Percentiles rank a stretch among this genome's conserved stretches.
Conservation (phyloP, 208 protist species). For the Trypanosoma lewisi region DNA sequence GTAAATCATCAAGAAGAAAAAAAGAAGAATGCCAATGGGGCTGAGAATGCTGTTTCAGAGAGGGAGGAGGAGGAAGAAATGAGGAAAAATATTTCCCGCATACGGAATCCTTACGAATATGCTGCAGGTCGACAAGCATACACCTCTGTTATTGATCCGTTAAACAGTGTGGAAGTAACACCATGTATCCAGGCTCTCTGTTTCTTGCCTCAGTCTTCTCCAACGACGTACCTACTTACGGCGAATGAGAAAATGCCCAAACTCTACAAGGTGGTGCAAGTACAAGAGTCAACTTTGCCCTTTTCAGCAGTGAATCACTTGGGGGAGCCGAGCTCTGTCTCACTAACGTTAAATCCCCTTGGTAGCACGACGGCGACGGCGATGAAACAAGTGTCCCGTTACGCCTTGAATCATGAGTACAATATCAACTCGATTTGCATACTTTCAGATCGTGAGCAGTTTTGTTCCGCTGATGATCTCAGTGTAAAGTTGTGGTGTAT, state of each 20-base stretch:
- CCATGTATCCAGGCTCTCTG: slow-evolving; percentile 69
- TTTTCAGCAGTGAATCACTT: slow-evolving; percentile 75
- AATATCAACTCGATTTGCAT: slow-evolving; percentile 82
- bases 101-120: slow-evolving; percentile 56
- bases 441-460: slow-evolving; percentile 69
- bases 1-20: slow-evolving; percentile 22
- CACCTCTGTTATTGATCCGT: slow-evolving; percentile 78
- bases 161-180: slow-evolving; percentile 83
- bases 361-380: slow-evolving; percentile 31
- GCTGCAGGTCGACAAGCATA: slow-evolving; percentile 70
- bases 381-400: slow-evolving; percentile 71
- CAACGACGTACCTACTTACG: slow-evolving; percentile 67
- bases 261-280: slow-evolving; percentile 77
- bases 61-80: not conserved
- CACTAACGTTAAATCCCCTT: slow-evolving; percentile 34
- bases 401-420: slow-evolving; percentile 84
- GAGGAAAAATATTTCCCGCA: not conserved
- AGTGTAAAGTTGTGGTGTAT: slow-evolving; percentile 86
- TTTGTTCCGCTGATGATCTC: slow-evolving; percentile 82
- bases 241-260: slow-evolving; percentile 87
- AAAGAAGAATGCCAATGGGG: slow-evolving; percentile 13
- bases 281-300: slow-evolving; percentile 52
- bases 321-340: slow-evolving; percentile 42
- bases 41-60: slow-evolving; percentile 19
- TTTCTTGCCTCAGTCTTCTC: slow-evolving; percentile 65